A percentile compares a stretch with the other conserved stretches of the same genome.
Conservation (phyloP, 306 rosid genomes). For the Carpinus fangiana region DNA sequence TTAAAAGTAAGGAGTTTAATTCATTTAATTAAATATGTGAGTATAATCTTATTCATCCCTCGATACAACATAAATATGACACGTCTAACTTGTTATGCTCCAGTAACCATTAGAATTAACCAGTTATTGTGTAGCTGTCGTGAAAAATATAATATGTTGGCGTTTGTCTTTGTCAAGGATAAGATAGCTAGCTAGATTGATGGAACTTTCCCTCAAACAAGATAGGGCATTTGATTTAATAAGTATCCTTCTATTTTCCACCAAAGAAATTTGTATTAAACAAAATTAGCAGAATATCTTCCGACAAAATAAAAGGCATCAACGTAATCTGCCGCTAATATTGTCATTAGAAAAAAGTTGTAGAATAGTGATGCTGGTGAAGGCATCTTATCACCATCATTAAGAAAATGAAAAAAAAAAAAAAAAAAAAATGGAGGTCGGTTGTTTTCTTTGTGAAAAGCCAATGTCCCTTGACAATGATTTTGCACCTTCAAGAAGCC, state of each 20-base stretch:
- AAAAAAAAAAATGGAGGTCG: too few species aligned
- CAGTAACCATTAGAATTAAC: too few species aligned
- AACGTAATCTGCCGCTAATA: conserved; percentile 8
- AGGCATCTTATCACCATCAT: not conserved
- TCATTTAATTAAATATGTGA: too few species aligned
- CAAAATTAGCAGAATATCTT: not conserved
- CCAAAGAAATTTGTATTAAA: not conserved
- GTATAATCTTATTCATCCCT: too few species aligned
- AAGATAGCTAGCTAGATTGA: not conserved
- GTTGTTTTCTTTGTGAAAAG: conserved; percentile 7
- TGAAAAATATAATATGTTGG: too few species aligned
- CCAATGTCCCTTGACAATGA: conserved; percentile 30
- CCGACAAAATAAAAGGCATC: conserved; percentile 4
- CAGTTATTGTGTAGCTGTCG: not conserved
- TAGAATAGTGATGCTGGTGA: not conserved
- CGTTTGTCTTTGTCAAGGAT: not conserved
- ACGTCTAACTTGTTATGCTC: too few species aligned
- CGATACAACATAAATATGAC: too few species aligned
- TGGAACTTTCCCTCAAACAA: not conserved
- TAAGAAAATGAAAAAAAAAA: not conserved
- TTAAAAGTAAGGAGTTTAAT: too few species aligned
- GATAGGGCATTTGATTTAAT: not conserved
- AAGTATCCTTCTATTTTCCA: not conserved
- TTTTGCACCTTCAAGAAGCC: conserved; percentile 28
- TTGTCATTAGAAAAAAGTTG: not conserved